Evolutionary conservation across 305 asterid species (phyloP), one percentile per base, ranked within the genome.

Genomic region (Lippia alba): DNA sequence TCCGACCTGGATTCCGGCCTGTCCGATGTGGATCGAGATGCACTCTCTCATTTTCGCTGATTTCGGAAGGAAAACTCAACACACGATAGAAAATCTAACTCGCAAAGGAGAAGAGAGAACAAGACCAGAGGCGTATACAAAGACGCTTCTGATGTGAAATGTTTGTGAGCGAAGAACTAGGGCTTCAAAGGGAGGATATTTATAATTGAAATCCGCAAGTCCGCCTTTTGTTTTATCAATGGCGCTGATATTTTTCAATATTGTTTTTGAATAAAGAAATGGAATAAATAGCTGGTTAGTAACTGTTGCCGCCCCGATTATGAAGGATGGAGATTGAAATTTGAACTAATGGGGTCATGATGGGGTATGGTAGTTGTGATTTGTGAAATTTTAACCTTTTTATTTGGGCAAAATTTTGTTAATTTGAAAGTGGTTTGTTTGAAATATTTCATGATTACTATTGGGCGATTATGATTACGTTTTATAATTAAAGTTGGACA

Each of bases 21-120:
- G 85, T 14, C 81, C 82, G 33, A 80, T 77, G 85, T 76, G 81
- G 74, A 80, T 76, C 34, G 84, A 80, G 33, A 80, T 80, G 80
- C 82, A 80, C 67, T 80, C 84, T 34, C 81, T 80, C 81, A 76
- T 76, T 69, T 72, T 76, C 44, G 64, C n/a, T 50, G 6, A 4
- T 16, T 18, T 61, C 15, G 11, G 8, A 15, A 56, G 0, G 64
- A 19, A 17, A 18, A 0, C 8, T 16, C 32, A 73, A 70, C 14
- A 8, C 3, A n/a, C n/a, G n/a, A n/a, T n/a, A n/a, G 2, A 30
- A n/a, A 58, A 57, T 55, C 57, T 44, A 19, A n/a, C 30, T 40
- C 2, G 46, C 17, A 8, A 7, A 8, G 36, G 12, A 45, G 51
- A 54, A 44, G 12, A 20, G 71, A 56, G 48, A 3, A 6, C 65